Evolutionary conservation across 2,329 filamentous ascomycete genomes (phyloP).

Genomic region (Apiospora saccharicola): DNA sequence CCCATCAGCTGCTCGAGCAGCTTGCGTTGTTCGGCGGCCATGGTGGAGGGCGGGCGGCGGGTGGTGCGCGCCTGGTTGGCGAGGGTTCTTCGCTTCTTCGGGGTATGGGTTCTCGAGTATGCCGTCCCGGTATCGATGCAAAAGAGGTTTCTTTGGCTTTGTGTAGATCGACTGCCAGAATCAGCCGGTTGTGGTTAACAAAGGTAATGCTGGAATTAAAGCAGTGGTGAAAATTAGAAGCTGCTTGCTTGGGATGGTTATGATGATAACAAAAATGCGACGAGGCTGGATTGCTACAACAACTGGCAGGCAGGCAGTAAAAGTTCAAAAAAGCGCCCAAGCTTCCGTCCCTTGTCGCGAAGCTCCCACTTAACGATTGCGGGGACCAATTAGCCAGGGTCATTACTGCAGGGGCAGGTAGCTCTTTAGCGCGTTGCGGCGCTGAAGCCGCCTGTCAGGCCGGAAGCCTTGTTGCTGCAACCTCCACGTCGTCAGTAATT

Average conservation of each 20-base stretch:
- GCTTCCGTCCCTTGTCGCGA: conserved; percentile 11
- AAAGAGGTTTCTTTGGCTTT: not conserved
- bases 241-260: not conserved
- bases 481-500: conserved; percentile 8
- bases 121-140: not conserved
- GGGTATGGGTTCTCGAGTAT: not conserved
- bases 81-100: not conserved
- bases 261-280: conserved; percentile 7
- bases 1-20: conserved; percentile 97
- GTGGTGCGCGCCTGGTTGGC: not conserved
- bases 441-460: not conserved
- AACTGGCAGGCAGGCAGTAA: conserved; percentile 5
- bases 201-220: not conserved
- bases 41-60: conserved; percentile 45
- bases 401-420: conserved; percentile 3
- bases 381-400: conserved; percentile 24
- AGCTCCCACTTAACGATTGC: conserved; percentile 22
- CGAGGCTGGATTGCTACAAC: conserved; percentile 10
- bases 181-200: no score
- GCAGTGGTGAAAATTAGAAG: not conserved
- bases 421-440: conserved; percentile 16
- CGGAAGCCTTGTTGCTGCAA: conserved; percentile 10
- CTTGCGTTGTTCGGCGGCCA: conserved; percentile 98
- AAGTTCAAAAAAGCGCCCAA: conserved; percentile 7
- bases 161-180: no score